Evolutionary conservation across 345 rosid species (phyloP).

Genomic region (Ceriops decandra): DNA sequence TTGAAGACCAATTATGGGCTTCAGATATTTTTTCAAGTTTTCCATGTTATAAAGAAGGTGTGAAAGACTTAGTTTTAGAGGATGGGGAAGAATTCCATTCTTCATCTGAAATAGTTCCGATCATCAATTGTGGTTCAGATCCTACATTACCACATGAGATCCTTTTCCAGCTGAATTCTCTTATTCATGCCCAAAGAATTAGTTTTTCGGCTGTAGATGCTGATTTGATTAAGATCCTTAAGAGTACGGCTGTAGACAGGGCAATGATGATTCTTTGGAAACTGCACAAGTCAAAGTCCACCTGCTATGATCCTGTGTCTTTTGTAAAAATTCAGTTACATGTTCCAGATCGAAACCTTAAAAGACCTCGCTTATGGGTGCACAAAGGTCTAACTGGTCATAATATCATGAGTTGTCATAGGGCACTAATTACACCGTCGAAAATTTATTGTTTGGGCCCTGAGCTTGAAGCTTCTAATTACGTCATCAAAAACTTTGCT

Average conservation of each 20-base stretch:
- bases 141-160: slow-evolving; percentile 58
- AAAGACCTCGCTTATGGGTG: slow-evolving; percentile 35
- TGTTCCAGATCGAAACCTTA: slow-evolving; percentile 33
- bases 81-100: slow-evolving; percentile 44
- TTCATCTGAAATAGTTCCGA: slow-evolving; percentile 56
- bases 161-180: slow-evolving; percentile 71
- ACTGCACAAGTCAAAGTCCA: slow-evolving; percentile 55
- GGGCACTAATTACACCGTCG: slow-evolving; percentile 75
- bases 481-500: slow-evolving; percentile 75
- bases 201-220: slow-evolving; percentile 52
- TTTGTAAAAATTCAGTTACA: slow-evolving; percentile 48
- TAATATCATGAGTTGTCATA: slow-evolving; percentile 73
- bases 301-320: slow-evolving; percentile 59
- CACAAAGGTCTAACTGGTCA: slow-evolving; percentile 37
- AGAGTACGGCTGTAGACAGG: slow-evolving; percentile 37
- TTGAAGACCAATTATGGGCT: slow-evolving; percentile 34
- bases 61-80: slow-evolving; percentile 31
- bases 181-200: slow-evolving; percentile 73
- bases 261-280: slow-evolving; percentile 59
- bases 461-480: slow-evolving; percentile 83
- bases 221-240: slow-evolving; percentile 44
- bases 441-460: slow-evolving; percentile 91
- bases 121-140: slow-evolving; percentile 39
- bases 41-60: slow-evolving; percentile 50
- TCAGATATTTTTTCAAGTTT: slow-evolving; percentile 45